A percentile compares a stretch with the other conserved stretches of the same genome.
Evolutionary conservation across 148 eudicot genomes (phyloP).

Genomic region (Rhododendron mucronatum): DNA sequence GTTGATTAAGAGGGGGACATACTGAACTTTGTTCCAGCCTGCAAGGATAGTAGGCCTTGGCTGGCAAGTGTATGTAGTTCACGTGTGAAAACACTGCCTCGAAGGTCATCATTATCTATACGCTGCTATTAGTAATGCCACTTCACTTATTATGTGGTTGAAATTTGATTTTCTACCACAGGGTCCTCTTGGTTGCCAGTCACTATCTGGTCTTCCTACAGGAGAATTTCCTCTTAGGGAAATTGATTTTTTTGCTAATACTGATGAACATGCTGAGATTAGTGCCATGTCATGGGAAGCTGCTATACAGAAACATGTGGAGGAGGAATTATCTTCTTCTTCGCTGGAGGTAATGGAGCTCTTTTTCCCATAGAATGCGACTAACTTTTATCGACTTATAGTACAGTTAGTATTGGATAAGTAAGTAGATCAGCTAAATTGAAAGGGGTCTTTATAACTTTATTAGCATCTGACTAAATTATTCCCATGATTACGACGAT

Average conservation of each 20-base stretch:
- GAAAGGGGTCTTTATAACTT: constrained; percentile 6
- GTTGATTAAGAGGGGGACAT: background rate
- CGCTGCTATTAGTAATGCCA: background rate
- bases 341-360: constrained; percentile 54
- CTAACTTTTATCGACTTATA: background rate
- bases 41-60: background rate
- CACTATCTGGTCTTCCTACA: constrained; percentile 53
- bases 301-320: constrained; percentile 84
- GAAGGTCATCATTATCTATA: background rate
- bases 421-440: background rate
- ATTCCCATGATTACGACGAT: background rate
- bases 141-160: constrained; percentile 1
- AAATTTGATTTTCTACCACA: constrained; percentile 21
- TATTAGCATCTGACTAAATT: background rate
- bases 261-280: constrained; percentile 59
- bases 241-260: constrained; percentile 43
- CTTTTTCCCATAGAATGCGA: background rate
- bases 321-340: constrained; percentile 68
- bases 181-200: constrained; percentile 98
- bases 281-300: constrained; percentile 92
- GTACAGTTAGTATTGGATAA: background rate
- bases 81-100: background rate
- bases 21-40: background rate
- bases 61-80: constrained; percentile 3
- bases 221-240: constrained; percentile 59